Evolutionary conservation across 768 basidiomycete species (phyloP).

Genomic region (Megacollybia marginata): DNA sequence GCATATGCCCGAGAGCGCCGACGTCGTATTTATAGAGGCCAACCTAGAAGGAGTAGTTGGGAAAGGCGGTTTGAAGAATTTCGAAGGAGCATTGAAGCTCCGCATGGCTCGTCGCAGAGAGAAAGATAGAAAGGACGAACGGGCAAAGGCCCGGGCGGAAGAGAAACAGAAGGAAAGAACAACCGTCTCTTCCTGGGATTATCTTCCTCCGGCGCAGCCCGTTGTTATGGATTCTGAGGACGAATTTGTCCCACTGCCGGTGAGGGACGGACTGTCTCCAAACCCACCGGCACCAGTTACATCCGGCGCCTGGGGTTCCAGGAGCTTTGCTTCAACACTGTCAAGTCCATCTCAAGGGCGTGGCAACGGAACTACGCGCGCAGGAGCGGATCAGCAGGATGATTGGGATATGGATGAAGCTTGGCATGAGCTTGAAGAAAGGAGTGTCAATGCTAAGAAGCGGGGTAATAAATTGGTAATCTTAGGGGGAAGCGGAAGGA

Average conservation of each 20-base stretch:
- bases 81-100: constrained; percentile 74
- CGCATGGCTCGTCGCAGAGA: constrained; percentile 71
- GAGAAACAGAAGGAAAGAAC: constrained; percentile 58
- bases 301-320: constrained; percentile 67
- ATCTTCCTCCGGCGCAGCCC: neutral
- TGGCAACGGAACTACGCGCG: constrained; percentile 7
- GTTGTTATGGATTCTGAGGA: constrained; percentile 9
- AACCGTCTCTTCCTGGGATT: constrained; percentile 9
- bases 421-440: constrained; percentile 75
- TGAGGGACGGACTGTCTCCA: constrained; percentile 6
- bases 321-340: constrained; percentile 78
- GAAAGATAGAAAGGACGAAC: constrained; percentile 80
- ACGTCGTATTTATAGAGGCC: constrained; percentile 91
- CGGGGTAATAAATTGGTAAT: constrained; percentile 61
- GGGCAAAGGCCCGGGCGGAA: constrained; percentile 73
- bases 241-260: constrained; percentile 17
- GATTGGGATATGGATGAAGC: constrained; percentile 76
- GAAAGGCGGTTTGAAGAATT: constrained; percentile 65
- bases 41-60: constrained; percentile 78
- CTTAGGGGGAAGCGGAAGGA: constrained; percentile 54
- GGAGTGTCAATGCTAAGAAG: constrained; percentile 44
- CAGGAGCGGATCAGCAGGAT: constrained; percentile 35
- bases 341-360: constrained; percentile 29
- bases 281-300: constrained; percentile 11
- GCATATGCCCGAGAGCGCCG: constrained; percentile 85